Evolutionary conservation across 2,329 filamentous ascomycete species (phyloP).

Genomic region (Magnaporthales sp.): DNA sequence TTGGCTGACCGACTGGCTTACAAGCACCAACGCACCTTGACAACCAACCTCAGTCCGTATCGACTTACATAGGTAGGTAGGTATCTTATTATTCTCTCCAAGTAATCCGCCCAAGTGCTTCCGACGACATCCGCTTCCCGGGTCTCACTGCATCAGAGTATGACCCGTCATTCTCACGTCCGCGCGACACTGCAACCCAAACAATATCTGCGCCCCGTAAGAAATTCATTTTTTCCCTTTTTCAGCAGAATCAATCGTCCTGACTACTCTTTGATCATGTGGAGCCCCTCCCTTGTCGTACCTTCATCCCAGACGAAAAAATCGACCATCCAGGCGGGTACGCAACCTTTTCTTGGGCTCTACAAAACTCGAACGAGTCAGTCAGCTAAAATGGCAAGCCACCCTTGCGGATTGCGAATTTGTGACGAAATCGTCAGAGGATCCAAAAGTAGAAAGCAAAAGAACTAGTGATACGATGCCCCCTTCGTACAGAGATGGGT

Average conservation of each 20-base stretch:
- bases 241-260: not conserved
- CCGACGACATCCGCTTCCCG: not conserved
- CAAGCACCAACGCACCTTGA: not conserved
- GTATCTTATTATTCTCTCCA: not conserved
- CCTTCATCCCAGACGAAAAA: not conserved
- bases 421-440: not conserved
- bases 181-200: not conserved
- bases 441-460: not conserved
- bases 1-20: not conserved
- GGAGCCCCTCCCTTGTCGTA: not conserved
- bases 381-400: not conserved
- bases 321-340: not conserved
- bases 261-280: not conserved
- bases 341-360: not conserved
- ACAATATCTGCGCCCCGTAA: not conserved
- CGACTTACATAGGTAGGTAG: too few relatives aligned
- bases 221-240: too few relatives aligned
- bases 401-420: not conserved
- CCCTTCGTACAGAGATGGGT: not conserved
- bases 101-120: not conserved
- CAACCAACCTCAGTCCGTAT: not conserved
- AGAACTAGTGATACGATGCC: not conserved
- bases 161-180: not conserved
- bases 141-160: not conserved
- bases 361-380: not conserved